phyloP scores from a whole-genome alignment of 495 filamentous ascomycete genomes.

The Aspergillus olivimuriae region DNA sequence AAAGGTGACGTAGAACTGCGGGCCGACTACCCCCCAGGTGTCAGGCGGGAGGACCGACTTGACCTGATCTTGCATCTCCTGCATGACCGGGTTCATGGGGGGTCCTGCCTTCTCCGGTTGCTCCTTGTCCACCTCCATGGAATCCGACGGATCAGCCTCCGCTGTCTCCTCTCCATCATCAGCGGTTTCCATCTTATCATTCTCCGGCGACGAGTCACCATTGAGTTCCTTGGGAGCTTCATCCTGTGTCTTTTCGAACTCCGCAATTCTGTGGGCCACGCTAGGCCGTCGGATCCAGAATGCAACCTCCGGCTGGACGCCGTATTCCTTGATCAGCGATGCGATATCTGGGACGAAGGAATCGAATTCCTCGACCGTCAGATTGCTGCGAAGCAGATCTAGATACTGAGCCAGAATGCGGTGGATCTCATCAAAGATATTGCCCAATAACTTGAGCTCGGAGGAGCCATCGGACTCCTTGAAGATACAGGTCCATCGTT shows the following conservation, averaged over 20 bases:
- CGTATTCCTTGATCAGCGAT: constrained; percentile 69
- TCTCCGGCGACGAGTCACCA: no score
- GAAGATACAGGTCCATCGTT: constrained; percentile 74
- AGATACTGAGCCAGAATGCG: constrained; percentile 79
- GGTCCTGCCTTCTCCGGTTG: constrained; percentile 13
- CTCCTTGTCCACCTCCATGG: constrained; percentile 38
- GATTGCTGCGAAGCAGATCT: constrained; percentile 75
- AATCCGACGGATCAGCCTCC: constrained; percentile 8
- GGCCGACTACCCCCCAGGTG: constrained; percentile 60
- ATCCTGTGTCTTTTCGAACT: constrained; percentile 33
- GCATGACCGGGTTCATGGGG: constrained; percentile 68
- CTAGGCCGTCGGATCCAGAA: constrained; percentile 80
- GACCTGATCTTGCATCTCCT: constrained; percentile 66
- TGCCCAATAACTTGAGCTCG: constrained; percentile 74
- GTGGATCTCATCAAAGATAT: constrained; percentile 85
- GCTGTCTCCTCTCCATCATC: constrained; percentile 19
- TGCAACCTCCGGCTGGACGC: constrained; percentile 73
- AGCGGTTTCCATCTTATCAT: constrained; percentile 29
- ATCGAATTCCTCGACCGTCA: constrained; percentile 74
- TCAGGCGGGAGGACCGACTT: constrained; percentile 52
- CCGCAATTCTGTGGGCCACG: constrained; percentile 49
- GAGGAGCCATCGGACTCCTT: constrained; percentile 57
- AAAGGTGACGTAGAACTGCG: constrained; percentile 83
- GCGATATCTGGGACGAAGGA: constrained; percentile 68
- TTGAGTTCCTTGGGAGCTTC: constrained; percentile 16